phyloP scores from a whole-genome alignment of 2,329 filamentous ascomycete genomes.

The Ustulina deusta region DNA sequence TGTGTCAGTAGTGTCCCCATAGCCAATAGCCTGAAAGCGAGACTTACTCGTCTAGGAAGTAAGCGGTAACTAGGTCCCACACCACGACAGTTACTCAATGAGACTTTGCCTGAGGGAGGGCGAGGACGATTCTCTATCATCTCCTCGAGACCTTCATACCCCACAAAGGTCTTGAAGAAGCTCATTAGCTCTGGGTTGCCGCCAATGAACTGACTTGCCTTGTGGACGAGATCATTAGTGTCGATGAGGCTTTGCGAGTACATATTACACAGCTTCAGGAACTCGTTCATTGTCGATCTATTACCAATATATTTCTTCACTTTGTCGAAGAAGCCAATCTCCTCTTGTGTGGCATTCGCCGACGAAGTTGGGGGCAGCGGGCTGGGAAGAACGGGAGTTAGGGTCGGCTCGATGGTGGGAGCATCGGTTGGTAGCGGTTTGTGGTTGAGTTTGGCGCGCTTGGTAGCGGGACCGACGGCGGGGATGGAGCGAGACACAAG shows the following conservation, averaged over 20 bases:
- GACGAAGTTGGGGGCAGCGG: conserved; percentile 83
- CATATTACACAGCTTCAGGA: conserved; percentile 95
- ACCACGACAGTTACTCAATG: conserved; percentile 94
- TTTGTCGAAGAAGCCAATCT: conserved; percentile 93
- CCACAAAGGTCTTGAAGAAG: conserved; percentile 88
- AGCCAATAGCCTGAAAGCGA: neutral
- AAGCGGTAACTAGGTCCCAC: conserved; percentile 95
- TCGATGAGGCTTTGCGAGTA: conserved; percentile 95
- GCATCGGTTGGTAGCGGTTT: conserved; percentile 70
- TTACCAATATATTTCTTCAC: conserved; percentile 97
- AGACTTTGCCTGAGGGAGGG: conserved; percentile 83
- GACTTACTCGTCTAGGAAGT: conserved; percentile 79
- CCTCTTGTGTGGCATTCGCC: conserved; percentile 81
- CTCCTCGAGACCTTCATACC: conserved; percentile 80
- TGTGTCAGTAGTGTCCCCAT: neutral
- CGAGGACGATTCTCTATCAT: conserved; percentile 82
- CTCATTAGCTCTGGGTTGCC: conserved; percentile 88
- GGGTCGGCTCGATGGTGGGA: conserved; percentile 80
- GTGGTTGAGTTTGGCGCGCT: conserved; percentile 82
- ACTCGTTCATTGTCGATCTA: conserved; percentile 92
- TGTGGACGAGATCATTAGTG: conserved; percentile 82
- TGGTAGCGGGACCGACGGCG: conserved; percentile 57
- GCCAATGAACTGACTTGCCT: conserved; percentile 87
- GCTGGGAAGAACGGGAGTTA: conserved; percentile 89
- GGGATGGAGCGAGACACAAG: conserved; percentile 54